phyloP scores from a whole-genome alignment of 2,329 filamentous ascomycete species.

The Delphinella strobiligena region DNA sequence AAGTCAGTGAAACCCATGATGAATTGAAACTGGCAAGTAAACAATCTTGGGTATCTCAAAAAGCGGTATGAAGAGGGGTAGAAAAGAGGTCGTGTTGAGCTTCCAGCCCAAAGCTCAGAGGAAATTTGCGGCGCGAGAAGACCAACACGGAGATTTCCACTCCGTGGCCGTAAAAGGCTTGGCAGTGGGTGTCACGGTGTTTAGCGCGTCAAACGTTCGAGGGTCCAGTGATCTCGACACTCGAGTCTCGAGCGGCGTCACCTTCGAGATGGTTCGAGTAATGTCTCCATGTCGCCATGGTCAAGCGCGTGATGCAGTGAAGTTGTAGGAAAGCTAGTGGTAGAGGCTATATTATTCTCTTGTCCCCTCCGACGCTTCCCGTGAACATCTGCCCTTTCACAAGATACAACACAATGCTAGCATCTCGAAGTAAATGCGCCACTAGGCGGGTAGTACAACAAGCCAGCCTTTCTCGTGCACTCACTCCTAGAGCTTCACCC shows the following conservation, averaged over 20 bases:
- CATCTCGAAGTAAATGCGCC: conserved; percentile 4
- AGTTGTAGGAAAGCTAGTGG: background rate
- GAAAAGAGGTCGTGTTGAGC: background rate
- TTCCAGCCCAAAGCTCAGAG: too few species aligned
- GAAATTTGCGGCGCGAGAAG: too few species aligned
- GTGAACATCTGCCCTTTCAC: too few species aligned
- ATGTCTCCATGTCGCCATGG: background rate
- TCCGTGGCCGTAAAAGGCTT: too few species aligned
- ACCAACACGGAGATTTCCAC: too few species aligned
- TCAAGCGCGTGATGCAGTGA: background rate
- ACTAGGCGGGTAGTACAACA: conserved; percentile 1
- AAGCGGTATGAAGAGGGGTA: background rate
- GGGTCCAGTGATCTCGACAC: background rate
- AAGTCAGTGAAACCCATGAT: conserved; percentile 62
- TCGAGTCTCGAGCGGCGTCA: background rate
- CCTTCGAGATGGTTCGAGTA: background rate
- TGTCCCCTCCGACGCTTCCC: too few species aligned
- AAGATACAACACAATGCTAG: too few species aligned
- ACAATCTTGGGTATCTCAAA: background rate
- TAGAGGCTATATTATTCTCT: conserved; percentile 5
- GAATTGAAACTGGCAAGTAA: conserved; percentile 6
- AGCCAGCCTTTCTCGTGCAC: background rate
- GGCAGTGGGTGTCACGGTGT: too few species aligned
- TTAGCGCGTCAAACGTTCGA: too few species aligned
- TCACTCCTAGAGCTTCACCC: background rate